These are phyloP conservation scores for Cerioporus squamosus DNA, from an alignment of 1,284 basidiomycete species.

Conservation along the genomic window DNA sequence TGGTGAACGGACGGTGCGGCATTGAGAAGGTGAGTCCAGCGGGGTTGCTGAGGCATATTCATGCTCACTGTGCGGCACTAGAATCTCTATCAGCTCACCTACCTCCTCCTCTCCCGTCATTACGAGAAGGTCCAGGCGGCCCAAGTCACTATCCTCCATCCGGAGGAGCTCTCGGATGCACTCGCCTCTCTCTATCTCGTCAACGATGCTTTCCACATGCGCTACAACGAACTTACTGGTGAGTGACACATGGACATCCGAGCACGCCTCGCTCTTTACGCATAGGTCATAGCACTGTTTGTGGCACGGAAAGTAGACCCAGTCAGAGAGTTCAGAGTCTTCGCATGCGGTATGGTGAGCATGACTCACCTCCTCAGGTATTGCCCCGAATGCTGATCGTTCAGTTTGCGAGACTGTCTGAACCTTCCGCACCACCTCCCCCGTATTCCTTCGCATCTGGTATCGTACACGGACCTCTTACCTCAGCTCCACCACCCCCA, in stretches of 20 bases:
- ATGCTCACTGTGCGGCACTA: not conserved
- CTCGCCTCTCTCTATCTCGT: not conserved
- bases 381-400: no score
- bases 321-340: not conserved
- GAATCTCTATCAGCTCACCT: not conserved
- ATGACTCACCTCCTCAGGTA: no score
- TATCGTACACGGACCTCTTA: no score
- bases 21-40: slow-evolving; percentile 27
- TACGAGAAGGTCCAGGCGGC: not conserved
- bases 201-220: not conserved
- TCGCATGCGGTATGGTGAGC: not conserved
- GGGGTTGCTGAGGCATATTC: not conserved
- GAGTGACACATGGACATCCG: not conserved
- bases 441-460: no score
- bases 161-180: not conserved
- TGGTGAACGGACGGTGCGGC: slow-evolving; percentile 22
- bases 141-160: not conserved
- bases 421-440: no score
- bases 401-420: no score
- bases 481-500: no score
- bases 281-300: not conserved
- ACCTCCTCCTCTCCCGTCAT: not conserved
- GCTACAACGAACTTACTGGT: not conserved
- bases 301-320: not conserved
- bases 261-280: no score